A percentile compares a stretch with the other conserved stretches of the same genome.
These are phyloP conservation scores for Fusarium sp. DNA, from an alignment of 2,329 filamentous ascomycete genomes.

Conservation along the genomic window DNA sequence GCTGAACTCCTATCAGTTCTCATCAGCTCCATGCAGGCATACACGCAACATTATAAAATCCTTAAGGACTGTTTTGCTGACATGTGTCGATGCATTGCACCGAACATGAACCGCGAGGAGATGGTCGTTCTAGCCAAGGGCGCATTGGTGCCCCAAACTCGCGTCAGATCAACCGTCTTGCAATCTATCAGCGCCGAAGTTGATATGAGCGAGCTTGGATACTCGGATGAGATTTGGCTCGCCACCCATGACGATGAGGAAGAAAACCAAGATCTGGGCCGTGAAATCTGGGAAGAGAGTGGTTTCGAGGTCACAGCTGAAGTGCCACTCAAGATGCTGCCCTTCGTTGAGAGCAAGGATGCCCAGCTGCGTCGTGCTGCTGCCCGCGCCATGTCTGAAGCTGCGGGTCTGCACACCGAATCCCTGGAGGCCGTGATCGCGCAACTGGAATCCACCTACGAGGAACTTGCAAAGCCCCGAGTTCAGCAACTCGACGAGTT, in stretches of 20 bases:
- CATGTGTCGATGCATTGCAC: constrained; percentile 84
- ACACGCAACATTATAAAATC: constrained; percentile 93
- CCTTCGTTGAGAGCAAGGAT: constrained; percentile 85
- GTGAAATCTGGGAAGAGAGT: constrained; percentile 96
- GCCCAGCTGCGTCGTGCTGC: constrained; percentile 85
- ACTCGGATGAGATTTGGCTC: constrained; percentile 93
- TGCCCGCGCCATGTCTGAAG: constrained; percentile 83
- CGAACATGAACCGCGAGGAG: constrained; percentile 81
- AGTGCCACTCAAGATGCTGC: constrained; percentile 75
- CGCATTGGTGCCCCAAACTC: constrained; percentile 80
- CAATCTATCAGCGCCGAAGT: constrained; percentile 93
- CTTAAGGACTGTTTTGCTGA: constrained; percentile 94
- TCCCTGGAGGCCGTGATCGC: constrained; percentile 73
- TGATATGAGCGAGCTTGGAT: constrained; percentile 87
- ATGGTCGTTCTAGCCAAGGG: constrained; percentile 82
- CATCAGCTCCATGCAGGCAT: constrained; percentile 86
- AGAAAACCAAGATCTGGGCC: constrained; percentile 86
- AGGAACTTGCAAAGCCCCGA: constrained; percentile 83
- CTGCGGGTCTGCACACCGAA: constrained; percentile 70
- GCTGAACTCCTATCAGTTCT: constrained; percentile 78
- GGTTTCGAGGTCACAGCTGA: constrained; percentile 77
- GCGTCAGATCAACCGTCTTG: constrained; percentile 85
- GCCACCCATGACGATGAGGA: constrained; percentile 90
- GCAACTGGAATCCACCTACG: constrained; percentile 77
- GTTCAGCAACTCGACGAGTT: constrained; percentile 90